These are phyloP conservation scores for Boletus edulis DNA, from an alignment of 768 basidiomycete genomes.

Conservation along the genomic window DNA sequence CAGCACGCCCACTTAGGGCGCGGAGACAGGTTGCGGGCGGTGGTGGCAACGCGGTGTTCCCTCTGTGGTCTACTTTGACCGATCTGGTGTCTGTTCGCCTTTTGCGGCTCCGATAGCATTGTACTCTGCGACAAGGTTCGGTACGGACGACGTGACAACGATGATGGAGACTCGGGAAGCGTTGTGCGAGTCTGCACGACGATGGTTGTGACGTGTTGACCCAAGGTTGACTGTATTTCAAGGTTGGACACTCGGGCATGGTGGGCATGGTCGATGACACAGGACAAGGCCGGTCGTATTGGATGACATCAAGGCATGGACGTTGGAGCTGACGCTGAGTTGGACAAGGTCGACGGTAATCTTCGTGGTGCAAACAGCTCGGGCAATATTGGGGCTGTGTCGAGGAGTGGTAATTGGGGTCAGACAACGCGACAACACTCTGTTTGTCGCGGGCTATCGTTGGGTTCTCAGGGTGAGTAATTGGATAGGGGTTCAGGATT, in stretches of 20 bases:
- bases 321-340: not conserved
- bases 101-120: not conserved
- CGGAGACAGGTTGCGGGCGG: constrained; percentile 9
- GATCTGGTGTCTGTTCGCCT: not conserved
- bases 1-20: constrained; percentile 17
- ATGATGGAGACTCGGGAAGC: not conserved
- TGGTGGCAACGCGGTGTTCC: not conserved
- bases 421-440: not conserved
- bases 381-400: not conserved
- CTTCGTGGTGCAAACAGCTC: too few relatives aligned
- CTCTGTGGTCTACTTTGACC: not conserved
- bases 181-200: not conserved
- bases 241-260: not conserved
- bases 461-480: not conserved
- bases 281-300: not conserved
- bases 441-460: not conserved
- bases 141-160: not conserved
- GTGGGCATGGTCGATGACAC: not conserved
- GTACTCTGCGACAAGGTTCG: not conserved
- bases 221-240: not conserved
- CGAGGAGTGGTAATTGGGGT: not conserved
- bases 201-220: not conserved
- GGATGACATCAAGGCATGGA: not conserved
- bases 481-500: not conserved
- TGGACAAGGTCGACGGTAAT: not conserved